phyloP scores from a whole-genome alignment of 2,329 filamentous ascomycete species.

The Trichoderma arundinaceum region DNA sequence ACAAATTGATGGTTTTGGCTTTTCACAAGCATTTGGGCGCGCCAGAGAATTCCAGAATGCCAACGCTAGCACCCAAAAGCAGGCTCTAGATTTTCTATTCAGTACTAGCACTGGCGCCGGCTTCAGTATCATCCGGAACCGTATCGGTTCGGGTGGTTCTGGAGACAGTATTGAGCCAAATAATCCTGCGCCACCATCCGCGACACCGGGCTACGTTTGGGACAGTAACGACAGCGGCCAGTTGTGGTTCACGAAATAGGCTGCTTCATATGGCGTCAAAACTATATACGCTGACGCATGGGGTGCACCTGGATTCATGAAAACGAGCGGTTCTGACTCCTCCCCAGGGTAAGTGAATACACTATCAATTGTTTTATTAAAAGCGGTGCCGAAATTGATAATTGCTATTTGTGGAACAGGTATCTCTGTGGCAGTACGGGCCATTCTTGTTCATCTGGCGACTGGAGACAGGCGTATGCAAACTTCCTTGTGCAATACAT shows the following conservation, averaged over 20 bases:
- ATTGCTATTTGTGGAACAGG: not conserved
- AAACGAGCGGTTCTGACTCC: constrained; percentile 18
- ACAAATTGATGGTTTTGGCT: constrained; percentile 22
- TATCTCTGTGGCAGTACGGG: constrained; percentile 16
- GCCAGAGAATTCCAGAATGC: constrained; percentile 18
- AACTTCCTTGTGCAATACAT: constrained; percentile 25
- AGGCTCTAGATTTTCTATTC: constrained; percentile 17
- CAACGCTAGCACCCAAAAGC: constrained; percentile 19
- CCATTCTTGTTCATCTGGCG: constrained; percentile 16
- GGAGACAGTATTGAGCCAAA: constrained; percentile 24
- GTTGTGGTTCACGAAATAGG: constrained; percentile 18
- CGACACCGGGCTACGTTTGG: constrained; percentile 11
- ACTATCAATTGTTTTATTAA: not conserved
- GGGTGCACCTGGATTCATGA: constrained; percentile 24
- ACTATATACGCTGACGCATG: constrained; percentile 18
- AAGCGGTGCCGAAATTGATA: not conserved
- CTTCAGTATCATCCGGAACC: constrained; percentile 18
- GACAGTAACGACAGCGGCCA: constrained; percentile 18
- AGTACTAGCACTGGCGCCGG: constrained; percentile 22
- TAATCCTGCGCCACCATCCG: constrained; percentile 14
- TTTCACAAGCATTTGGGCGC: constrained; percentile 21
- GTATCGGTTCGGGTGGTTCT: constrained; percentile 19
- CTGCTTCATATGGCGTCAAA: constrained; percentile 16
- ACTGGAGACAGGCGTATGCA: constrained; percentile 24
- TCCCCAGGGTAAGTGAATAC: constrained; percentile 6